These are phyloP conservation scores for Poterioochromonas sp. DNA, from an alignment of 352 stramenopile genomes.

Conservation along the genomic window DNA sequence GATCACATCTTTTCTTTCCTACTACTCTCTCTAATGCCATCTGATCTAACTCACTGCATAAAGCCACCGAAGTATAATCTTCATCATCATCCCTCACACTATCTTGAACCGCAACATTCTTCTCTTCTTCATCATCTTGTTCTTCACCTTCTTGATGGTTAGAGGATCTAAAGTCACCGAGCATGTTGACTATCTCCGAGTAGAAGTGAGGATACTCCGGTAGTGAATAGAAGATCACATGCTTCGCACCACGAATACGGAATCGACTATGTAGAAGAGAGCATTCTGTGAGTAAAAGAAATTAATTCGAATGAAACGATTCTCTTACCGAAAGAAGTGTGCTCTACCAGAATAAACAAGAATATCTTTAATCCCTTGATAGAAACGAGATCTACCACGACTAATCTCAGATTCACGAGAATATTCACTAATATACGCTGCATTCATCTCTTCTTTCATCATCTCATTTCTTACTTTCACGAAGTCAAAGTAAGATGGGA, in stretches of 20 bases:
- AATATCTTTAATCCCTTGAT: constrained; percentile 58
- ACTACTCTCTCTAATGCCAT: constrained; percentile 66
- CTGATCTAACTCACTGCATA: constrained; percentile 65
- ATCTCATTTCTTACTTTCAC: constrained; percentile 55
- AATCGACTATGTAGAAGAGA: constrained; percentile 40
- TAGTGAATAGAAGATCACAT: constrained; percentile 67
- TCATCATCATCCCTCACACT: constrained; percentile 5
- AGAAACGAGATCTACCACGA: constrained; percentile 46
- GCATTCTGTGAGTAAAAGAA: background rate
- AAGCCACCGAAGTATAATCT: constrained; percentile 40
- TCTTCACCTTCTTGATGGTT: background rate
- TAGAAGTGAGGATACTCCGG: constrained; percentile 69
- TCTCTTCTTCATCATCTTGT: constrained; percentile 31
- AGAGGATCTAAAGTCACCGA: constrained; percentile 42
- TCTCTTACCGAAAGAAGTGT: constrained; percentile 56
- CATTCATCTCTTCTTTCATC: constrained; percentile 23
- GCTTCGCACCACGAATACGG: constrained; percentile 59
- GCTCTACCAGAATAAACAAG: constrained; percentile 65
- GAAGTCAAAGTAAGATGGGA: constrained; percentile 69
- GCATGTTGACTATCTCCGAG: constrained; percentile 59
- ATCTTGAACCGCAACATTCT: background rate
- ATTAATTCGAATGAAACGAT: background rate
- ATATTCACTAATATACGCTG: constrained; percentile 36
- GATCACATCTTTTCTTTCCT: constrained; percentile 44
- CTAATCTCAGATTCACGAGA: constrained; percentile 34